Evolutionary conservation across 2,329 filamentous ascomycete genomes (phyloP), one percentile per base, ranked within the genome.

Genomic region (Epichloe sp.): DNA sequence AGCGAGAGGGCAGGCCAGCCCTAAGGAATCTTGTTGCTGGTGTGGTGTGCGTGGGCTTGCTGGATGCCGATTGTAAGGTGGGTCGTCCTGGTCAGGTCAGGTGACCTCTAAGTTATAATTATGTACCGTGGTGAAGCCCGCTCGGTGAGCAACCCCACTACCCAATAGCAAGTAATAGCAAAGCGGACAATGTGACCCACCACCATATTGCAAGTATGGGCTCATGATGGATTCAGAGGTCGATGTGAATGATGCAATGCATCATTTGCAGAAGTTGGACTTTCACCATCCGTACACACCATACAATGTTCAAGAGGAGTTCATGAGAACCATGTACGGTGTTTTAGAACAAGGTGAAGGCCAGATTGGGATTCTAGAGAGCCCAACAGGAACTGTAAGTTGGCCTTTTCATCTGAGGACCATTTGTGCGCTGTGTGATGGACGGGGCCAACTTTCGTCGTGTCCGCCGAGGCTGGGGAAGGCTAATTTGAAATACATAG

Each of bases 211-310:
- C 26, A 17, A 49, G 5, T 7, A 51, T 50, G 48, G 44, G 21
- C 34, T 11, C 42, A 47, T 26, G 21, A 58, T 57, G 54, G 45
- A 38, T 52, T 48, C 51, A 50, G 44, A 37, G 14, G 45, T 21
- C 21, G 36, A 42, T 41, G 37, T 49, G 31, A 54, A 62, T 3
- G 50, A 52, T 44, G 54, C 62, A 23, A 51, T 59, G 1, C 50
- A 45, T 10, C 44, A 47, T 6, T 41, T 68, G 17, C 59, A 61
- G 17, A 65, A 66, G 3, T 62, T 74, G 38, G 73, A 89, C 59
- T 96, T 95, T 63, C 80, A 94, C 61, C 90, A 96, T 63, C 90
- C 90, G 0, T 95, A 84, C 64, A 79, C 81, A 34, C 90, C 90
- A 0, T 96, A 96, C 65, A 78, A 86, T 49, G 93, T 95, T 43